These are phyloP conservation scores for Inga oerstediana DNA, from an alignment of 306 rosid species.

Conservation along the genomic window DNA sequence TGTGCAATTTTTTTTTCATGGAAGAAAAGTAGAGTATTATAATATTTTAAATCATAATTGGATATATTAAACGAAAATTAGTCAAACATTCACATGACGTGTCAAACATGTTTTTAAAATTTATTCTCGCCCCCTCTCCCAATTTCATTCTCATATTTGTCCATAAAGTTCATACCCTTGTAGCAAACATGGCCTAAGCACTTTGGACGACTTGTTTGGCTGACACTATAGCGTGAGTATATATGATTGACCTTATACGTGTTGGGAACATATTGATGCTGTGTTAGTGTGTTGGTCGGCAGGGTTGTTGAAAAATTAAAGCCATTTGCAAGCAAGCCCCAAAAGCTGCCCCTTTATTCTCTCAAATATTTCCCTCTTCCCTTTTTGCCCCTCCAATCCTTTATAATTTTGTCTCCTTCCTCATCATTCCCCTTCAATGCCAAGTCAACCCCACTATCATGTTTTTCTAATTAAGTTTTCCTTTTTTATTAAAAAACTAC, in stretches of 20 bases:
- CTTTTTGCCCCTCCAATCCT: not conserved
- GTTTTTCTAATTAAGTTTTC: not conserved
- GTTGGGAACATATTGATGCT: not conserved
- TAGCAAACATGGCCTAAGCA: not conserved
- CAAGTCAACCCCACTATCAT: constrained; percentile 53
- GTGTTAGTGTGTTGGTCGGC: not conserved
- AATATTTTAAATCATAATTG: too few relatives aligned
- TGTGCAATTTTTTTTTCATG: too few relatives aligned
- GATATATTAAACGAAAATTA: too few relatives aligned
- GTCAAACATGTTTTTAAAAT: too few relatives aligned
- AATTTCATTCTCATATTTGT: too few relatives aligned
- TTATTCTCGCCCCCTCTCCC: not conserved
- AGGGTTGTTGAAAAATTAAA: not conserved
- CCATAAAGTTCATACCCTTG: not conserved
- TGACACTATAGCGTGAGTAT: not conserved
- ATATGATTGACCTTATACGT: constrained; percentile 18
- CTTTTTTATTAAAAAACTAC: not conserved
- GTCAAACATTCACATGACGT: too few relatives aligned
- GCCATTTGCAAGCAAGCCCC: not conserved
- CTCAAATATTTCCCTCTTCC: not conserved
- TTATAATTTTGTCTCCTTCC: constrained; percentile 59
- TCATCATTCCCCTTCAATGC: constrained; percentile 58
- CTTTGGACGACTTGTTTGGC: not conserved
- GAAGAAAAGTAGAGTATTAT: too few relatives aligned
- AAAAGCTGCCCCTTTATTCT: not conserved